Percentiles rank a stretch among this genome's conserved stretches.
Conservation (phyloP, 169 alveolate genomes). For the Plasmodium cynomolgi region DNA sequence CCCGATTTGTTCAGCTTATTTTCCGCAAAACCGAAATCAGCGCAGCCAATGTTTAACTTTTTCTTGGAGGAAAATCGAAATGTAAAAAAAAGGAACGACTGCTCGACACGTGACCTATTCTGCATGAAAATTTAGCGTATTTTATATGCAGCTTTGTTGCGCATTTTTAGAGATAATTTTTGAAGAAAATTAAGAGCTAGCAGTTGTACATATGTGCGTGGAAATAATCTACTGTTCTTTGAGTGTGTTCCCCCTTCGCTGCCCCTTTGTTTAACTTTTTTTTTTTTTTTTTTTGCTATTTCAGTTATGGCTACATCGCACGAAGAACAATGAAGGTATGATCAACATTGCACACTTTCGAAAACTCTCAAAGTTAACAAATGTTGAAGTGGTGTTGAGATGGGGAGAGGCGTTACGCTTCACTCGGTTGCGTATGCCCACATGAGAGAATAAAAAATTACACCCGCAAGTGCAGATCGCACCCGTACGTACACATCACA, state of each 20-base stretch:
- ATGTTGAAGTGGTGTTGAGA: background rate
- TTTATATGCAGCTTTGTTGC: background rate
- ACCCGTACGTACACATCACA: background rate
- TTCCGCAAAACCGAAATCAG: slow-evolving; percentile 13
- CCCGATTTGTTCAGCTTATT: slow-evolving; percentile 30
- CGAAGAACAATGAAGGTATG: slow-evolving; percentile 43
- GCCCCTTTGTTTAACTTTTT: background rate
- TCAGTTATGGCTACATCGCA: slow-evolving; percentile 39
- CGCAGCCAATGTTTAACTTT: slow-evolving; percentile 39
- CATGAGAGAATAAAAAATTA: background rate
- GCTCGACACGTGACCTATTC: background rate
- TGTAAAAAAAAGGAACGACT: slow-evolving; percentile 6
- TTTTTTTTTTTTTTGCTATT: background rate
- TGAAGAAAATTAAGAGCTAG: background rate
- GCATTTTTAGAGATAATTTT: background rate
- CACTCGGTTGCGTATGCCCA: background rate
- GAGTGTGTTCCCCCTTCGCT: background rate
- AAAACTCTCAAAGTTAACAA: background rate
- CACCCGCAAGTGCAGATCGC: background rate
- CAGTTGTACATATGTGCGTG: background rate
- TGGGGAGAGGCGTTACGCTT: background rate
- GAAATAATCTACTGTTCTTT: background rate
- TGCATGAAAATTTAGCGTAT: background rate
- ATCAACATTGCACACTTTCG: background rate
- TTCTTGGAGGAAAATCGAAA: slow-evolving; percentile 53